Conservation (phyloP, 176 grass and related monocot species). For the Musa beccarii region DNA sequence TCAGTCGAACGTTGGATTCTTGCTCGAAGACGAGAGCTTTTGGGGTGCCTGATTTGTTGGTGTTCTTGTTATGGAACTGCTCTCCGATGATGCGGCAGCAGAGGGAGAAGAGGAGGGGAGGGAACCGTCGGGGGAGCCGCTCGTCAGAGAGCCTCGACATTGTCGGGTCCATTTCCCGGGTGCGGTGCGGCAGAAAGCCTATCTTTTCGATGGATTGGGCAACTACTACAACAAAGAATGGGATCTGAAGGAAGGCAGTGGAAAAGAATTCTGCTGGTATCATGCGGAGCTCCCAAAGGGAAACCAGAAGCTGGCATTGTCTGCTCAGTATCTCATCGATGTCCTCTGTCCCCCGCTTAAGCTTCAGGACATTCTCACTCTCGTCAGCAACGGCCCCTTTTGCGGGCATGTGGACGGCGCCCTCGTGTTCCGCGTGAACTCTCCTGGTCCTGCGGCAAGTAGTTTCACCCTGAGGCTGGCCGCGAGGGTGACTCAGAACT, state of each 20-base stretch:
- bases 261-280: conserved; percentile 57
- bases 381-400: conserved; percentile 68
- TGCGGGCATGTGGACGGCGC: conserved; percentile 35
- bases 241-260: conserved; percentile 1
- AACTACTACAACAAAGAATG: conserved; percentile 12
- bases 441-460: conserved; percentile 55
- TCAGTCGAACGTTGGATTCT: not conserved
- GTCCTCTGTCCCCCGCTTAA: conserved; percentile 80
- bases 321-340: conserved; percentile 81
- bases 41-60: not conserved
- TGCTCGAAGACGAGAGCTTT: not conserved
- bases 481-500: conserved; percentile 56
- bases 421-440: conserved; percentile 64
- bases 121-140: not conserved
- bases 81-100: not conserved
- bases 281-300: conserved; percentile 73
- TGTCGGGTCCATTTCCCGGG: conserved; percentile 5
- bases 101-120: conserved; percentile 1
- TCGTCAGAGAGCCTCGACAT: not conserved
- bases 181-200: conserved; percentile 17
- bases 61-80: conserved; percentile 6
- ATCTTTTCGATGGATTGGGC: conserved; percentile 11
- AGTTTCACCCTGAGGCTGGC: conserved; percentile 67
- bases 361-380: conserved; percentile 83
- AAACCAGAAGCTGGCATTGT: conserved; percentile 43